Evolutionary conservation across 768 basidiomycete species (phyloP), one percentile per base, ranked within the genome.

Genomic region (Naganishia vaughanmartiniae): DNA sequence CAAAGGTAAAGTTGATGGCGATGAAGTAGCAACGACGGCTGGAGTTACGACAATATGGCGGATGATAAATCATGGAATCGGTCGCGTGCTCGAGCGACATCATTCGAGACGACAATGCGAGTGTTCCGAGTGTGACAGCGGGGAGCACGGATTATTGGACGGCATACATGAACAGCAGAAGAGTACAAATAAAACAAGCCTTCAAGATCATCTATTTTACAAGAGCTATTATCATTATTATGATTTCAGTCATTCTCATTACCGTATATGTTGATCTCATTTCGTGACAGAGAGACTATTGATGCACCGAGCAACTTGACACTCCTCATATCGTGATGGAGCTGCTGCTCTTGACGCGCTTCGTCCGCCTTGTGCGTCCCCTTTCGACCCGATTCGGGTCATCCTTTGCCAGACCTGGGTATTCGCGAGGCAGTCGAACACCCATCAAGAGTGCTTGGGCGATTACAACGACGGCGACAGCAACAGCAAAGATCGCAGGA

Each of bases 401-500:
- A 15, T 67, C 65, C 15, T 34, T 74, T 19, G 65, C 51, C 7
- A 60, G 11, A 0, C 39, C 28, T n/a, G 51, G 56, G 30, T 70
- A 54, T n/a, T 54, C 67, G 15, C 68, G 65, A 39, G 73, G 70
- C 55, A 76, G 36, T 34, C 75, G 42, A 2, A 78, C 70, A 36
- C 73, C 74, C 7, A 46, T 30, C 42, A 77, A 69, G 17, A 69
- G 54, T 10, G 74, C 54, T 48, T 72, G 73, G 31, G 74, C 73
- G n/a, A 75, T 28, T 15, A 72, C 48, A 51, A 77, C 54, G 31
- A 75, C 60, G 7, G 66, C 80, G 33, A 83, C 79, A 10, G 86
- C 84, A 30, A 90, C 81, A 69, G 87, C 83, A 80, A 93, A 89
- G 7, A 93, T 87, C 4, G 87, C 85, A 45, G 86, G 84, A 2